Base-by-base conservation (phyloP, 345 rosid genomes). In the Populus alba region DNA sequence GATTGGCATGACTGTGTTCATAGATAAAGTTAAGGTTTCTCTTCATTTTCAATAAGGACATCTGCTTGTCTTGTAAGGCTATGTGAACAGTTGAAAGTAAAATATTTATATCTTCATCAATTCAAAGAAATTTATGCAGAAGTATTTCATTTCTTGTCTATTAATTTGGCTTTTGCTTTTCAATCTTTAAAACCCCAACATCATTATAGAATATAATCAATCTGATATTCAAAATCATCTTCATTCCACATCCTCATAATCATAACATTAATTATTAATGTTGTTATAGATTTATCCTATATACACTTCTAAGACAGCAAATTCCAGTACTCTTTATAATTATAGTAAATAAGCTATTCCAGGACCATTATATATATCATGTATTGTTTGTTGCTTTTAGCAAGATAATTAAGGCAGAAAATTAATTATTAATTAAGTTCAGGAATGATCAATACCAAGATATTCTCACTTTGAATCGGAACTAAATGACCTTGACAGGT, bases 1-100 rank as follows among this genome's bases (percentile, higher is more conserved):
- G 75, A 72, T 55, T 29, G 66, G 31, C 31, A 51, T 72, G 31
- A 55, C 41, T 71, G 35, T 71, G 31, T 25, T 7, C 22, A 27
- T 49, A 27, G 53, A 69, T 69, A 69, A 6, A n/a, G 49, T 38
- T 68, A 20, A n/a, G 55, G 6, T 69, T 72, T 72, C 18, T 55
- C 18, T 72, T 55, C 38, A 33, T 55, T 72, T 72, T 49, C 33
- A 72, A 55, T 37, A 18, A 35, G 29, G 47, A 55, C 45, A n/a
- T 55, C 43, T 55, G 45, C 75, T 22, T 72, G 75, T 72, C 53
- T 59, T 61, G 68, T 23, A 73, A 59, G 76, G 76, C 51, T 59
- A 15, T 15, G 31, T 61, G 18, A 38, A 27, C 63, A 15, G 29
- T 23, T 51, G 23, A 45, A 20, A 70, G 13, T 23, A 13, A 4